Base-by-base conservation (phyloP, 2,329 filamentous ascomycete genomes). In the Ophiosphaerella korrae region DNA sequence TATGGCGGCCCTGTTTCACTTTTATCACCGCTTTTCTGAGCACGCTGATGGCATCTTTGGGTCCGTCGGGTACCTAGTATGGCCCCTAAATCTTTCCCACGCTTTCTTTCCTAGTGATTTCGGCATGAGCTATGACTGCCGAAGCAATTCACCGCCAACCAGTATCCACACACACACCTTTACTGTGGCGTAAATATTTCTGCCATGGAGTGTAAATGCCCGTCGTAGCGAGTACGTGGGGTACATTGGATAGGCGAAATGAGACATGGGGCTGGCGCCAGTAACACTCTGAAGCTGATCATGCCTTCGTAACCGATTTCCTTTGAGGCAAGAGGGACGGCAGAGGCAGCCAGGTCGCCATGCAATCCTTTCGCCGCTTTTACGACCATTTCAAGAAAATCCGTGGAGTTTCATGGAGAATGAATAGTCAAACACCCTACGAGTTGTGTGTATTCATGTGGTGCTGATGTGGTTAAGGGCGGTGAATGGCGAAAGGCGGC, bases 211-310 rank as follows among this genome's bases (percentile, higher is more conserved):
- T 38, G 26, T 16, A 23, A 21, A 38, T 29, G 21, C 8, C 23
- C 29, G 18, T 46, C 35, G 29, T 40, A 44, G 49, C 49, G 49
- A 48, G 23, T 23, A 23, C 44, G 35, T 44, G 44, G 49, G 39
- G 43, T 45, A 40, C 32, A 36, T 5, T 12, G 23, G 3, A 42
- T 42, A 34, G 21, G 18, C 32, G 38, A 48, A 35, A 45, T 18
- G 31, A 34, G 33, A 45, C 40, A 36, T 33, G 41, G 50, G 41
- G 23, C 39, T 23, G 39, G 35, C 21, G 12, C 18, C 29, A 29
- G 29, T 48, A 36, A 44, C 41, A 45, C 37, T 18, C 24, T 38
- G 43, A 47, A 44, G 44, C 43, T 43, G 40, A 43, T 47, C 33
- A 45, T 31, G 41, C 31, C 18, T 7, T 11, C 35, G 38, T 31